A percentile compares a stretch with the other conserved stretches of the same genome.
These are phyloP conservation scores for Albugo candida DNA, from an alignment of 352 stramenopile genomes.

Conservation along the genomic window DNA sequence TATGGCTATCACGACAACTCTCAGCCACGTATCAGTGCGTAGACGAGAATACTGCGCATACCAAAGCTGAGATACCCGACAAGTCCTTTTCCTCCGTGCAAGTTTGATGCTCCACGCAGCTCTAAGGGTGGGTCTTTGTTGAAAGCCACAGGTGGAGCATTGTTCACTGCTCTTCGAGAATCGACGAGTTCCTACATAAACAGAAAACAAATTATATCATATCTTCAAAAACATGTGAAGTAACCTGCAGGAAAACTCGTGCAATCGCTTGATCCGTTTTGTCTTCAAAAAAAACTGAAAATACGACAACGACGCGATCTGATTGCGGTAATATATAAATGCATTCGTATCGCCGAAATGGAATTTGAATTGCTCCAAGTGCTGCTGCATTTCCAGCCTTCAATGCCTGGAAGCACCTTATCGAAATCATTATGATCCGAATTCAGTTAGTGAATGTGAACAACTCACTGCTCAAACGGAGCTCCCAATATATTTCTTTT, in stretches of 20 bases:
- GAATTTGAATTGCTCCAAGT: constrained; percentile 52
- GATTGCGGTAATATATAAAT: constrained; percentile 72
- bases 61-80: constrained; percentile 72
- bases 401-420: constrained; percentile 56
- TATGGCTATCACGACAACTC: constrained; percentile 21
- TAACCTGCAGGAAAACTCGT: constrained; percentile 77
- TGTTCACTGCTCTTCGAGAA: constrained; percentile 82
- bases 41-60: constrained; percentile 11
- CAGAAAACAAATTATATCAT: not conserved
- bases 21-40: not conserved
- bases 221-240: not conserved
- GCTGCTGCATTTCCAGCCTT: constrained; percentile 30
- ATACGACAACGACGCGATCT: constrained; percentile 84
- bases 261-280: constrained; percentile 82
- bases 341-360: constrained; percentile 70
- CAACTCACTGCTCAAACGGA: constrained; percentile 46
- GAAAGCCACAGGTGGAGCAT: constrained; percentile 83
- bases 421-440: not conserved
- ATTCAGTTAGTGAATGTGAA: not conserved
- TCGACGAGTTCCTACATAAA: constrained; percentile 78
- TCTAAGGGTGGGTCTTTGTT: constrained; percentile 81
- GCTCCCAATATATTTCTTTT: constrained; percentile 68
- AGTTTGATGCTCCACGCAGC: constrained; percentile 38
- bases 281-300: constrained; percentile 85
- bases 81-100: constrained; percentile 40